phyloP scores from a whole-genome alignment of 768 basidiomycete species.

The Termitomyces sp. region DNA sequence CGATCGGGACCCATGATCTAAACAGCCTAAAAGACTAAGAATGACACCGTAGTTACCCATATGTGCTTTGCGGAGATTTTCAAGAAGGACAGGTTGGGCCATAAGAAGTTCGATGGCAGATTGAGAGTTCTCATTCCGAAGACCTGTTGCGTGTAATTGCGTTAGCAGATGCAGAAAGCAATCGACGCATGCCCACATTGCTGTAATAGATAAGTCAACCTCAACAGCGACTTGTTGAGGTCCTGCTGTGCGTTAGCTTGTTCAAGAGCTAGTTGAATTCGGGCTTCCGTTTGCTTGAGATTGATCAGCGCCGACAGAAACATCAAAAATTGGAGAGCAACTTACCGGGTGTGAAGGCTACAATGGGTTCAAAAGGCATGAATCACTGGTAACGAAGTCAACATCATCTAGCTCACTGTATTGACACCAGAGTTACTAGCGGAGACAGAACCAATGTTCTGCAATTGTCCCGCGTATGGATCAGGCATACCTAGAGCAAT shows the following conservation, averaged over 20 bases:
- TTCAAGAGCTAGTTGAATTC: conserved; percentile 61
- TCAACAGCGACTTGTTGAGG: conserved; percentile 64
- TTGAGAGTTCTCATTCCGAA: conserved; percentile 61
- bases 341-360: conserved; percentile 20
- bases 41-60: conserved; percentile 91
- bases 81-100: conserved; percentile 71
- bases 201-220: conserved; percentile 80
- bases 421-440: conserved; percentile 33
- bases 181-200: conserved; percentile 42
- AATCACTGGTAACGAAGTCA: background rate
- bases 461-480: conserved; percentile 56
- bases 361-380: background rate
- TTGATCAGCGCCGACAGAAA: background rate
- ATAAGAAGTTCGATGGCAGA: conserved; percentile 84
- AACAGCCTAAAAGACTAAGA: conserved; percentile 85
- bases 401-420: conserved; percentile 34
- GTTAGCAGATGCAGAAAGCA: background rate
- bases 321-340: background rate
- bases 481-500: conserved; percentile 64
- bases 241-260: conserved; percentile 80
- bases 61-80: conserved; percentile 85
- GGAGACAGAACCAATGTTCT: conserved; percentile 14
- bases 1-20: conserved; percentile 81
- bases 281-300: conserved; percentile 46
- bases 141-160: conserved; percentile 34